A percentile compares a stretch with the other conserved stretches of the same genome.
These are phyloP conservation scores for Cladophialophora chaetospira DNA, from an alignment of 2,329 filamentous ascomycete species.

Conservation along the genomic window DNA sequence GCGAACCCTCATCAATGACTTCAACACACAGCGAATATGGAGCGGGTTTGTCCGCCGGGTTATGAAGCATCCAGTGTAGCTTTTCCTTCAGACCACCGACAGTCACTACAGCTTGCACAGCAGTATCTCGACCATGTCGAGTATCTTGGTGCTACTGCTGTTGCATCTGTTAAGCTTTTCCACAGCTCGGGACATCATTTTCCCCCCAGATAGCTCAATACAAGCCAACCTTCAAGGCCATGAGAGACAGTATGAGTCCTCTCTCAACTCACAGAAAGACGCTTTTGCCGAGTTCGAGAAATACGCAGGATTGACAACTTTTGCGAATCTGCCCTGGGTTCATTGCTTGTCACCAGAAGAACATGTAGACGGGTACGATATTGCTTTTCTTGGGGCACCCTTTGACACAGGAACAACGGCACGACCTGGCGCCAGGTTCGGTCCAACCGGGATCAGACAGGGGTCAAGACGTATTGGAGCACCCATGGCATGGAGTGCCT, in stretches of 20 bases:
- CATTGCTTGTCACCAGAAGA: constrained; percentile 36
- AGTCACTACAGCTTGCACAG: not conserved
- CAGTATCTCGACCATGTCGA: constrained; percentile 3
- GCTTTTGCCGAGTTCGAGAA: constrained; percentile 48
- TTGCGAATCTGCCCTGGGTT: constrained; percentile 39
- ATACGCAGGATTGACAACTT: constrained; percentile 42
- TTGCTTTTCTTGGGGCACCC: constrained; percentile 53
- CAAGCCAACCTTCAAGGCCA: constrained; percentile 20
- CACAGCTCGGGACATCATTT: constrained; percentile 35
- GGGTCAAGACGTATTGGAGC: constrained; percentile 53
- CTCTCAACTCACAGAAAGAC: constrained; percentile 36
- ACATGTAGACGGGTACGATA: constrained; percentile 37
- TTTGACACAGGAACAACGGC: constrained; percentile 57
- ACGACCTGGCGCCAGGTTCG: constrained; percentile 56
- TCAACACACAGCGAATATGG: not conserved
- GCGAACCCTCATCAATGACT: too few relatives aligned
- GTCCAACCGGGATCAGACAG: constrained; percentile 54
- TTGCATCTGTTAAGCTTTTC: constrained; percentile 5
- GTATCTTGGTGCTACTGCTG: constrained; percentile 1
- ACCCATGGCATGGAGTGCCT: constrained; percentile 48
- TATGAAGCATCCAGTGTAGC: too few relatives aligned
- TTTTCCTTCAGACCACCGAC: not conserved
- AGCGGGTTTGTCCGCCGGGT: not conserved
- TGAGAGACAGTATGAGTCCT: constrained; percentile 14
- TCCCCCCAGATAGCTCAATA: constrained; percentile 35